Conservation (phyloP, 768 basidiomycete genomes). For the Glaciozyma antarctica region DNA sequence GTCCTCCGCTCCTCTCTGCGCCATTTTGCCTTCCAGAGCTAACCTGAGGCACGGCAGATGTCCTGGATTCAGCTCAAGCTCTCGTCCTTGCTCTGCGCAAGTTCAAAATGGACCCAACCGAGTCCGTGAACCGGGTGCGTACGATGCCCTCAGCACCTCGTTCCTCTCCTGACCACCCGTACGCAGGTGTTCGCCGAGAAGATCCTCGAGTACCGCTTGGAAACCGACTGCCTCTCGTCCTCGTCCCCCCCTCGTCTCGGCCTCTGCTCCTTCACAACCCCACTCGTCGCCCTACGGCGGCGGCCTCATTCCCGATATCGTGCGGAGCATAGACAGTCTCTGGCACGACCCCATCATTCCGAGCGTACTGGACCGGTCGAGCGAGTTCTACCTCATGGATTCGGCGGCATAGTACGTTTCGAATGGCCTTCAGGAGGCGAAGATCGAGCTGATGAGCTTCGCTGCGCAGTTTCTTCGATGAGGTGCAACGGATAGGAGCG, state of each 20-base stretch:
- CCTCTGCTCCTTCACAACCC: neutral
- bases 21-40: neutral
- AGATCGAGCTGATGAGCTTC: neutral
- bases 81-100: conserved; percentile 78
- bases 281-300: conserved; percentile 12
- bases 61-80: conserved; percentile 78
- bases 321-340: conserved; percentile 42
- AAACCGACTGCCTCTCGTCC: conserved; percentile 31
- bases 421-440: no score
- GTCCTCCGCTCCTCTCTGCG: neutral
- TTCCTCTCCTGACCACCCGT: neutral
- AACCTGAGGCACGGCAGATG: conserved; percentile 44
- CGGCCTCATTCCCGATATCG: conserved; percentile 40
- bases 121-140: conserved; percentile 51
- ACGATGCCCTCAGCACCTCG: neutral
- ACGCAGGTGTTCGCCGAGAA: conserved; percentile 41
- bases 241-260: conserved; percentile 5
- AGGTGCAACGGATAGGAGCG: conserved; percentile 71
- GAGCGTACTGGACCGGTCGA: conserved; percentile 42
- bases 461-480: conserved; percentile 62
- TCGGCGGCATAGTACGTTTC: conserved; percentile 71
- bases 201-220: conserved; percentile 44
- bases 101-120: conserved; percentile 66
- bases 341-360: conserved; percentile 48
- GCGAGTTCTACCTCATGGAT: conserved; percentile 88